Evolutionary conservation across 2,329 filamentous ascomycete species (phyloP), one percentile per base, ranked within the genome.

Genomic region (Nothopassalora personata): DNA sequence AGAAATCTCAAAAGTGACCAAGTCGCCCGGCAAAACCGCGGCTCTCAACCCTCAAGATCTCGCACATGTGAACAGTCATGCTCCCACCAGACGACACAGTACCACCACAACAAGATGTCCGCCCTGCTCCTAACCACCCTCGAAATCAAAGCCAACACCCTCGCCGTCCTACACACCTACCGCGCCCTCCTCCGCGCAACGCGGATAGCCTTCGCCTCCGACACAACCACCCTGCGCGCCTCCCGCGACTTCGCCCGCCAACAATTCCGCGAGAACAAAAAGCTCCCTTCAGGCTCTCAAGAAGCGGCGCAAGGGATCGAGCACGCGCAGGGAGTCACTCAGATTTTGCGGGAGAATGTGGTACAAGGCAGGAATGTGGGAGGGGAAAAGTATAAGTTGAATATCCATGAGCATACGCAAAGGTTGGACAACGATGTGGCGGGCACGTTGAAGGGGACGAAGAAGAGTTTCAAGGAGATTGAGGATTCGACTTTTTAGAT

Each of bases 371-470:
- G 57, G 57, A 53, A 63, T 43, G 56, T 50, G 58, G 63, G 61
- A 10, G 60, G 56, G 5, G 64, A 72, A 34, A 64, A 69, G 39
- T 67, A 65, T 66, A 97, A 88, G 72, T 77, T 97, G 58, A 83
- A 87, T 54, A 97, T 99, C 75, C 94, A 97, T 73, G 83, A 96
- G 61, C 79, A 96, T 65, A 99, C 88, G 31, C 93, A 99, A 75
- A 82, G 90, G 65, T 91, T 94, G 56, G 89, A 97, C 76, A 99
- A 99, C 71, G 91, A 97, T 67, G 90, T 87, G 34, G 85, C 97
- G 69, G 95, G 92, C 75, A 79, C 85, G 54, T 81, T 81, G 60
- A 75, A 72, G 62, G 70, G 71, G 19, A 74, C 71, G 47, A 71
- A 62, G 61, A 74, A 73, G 67, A 73, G 67, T 52, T 74, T 73